phyloP scores from a whole-genome alignment of 352 stramenopile species.

The Pythium sp. region DNA sequence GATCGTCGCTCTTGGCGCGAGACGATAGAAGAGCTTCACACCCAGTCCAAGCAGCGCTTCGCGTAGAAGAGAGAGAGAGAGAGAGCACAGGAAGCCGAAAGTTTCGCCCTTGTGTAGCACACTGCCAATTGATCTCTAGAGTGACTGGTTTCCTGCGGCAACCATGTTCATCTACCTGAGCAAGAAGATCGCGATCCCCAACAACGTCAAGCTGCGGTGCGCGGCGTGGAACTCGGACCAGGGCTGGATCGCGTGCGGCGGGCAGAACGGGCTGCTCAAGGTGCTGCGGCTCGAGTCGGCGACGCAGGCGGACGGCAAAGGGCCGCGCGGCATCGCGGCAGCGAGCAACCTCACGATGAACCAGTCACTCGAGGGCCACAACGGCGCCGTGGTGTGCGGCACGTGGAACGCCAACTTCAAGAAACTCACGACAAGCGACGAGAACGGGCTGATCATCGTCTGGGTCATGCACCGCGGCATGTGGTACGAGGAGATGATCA shows the following conservation, averaged over 20 bases:
- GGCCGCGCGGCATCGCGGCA: constrained; percentile 77
- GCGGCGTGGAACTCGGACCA: constrained; percentile 92
- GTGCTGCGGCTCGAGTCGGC: constrained; percentile 89
- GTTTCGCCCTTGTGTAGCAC: not conserved
- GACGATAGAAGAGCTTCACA: not conserved
- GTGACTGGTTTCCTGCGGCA: too few relatives aligned
- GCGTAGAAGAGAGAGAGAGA: not conserved
- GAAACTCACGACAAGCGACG: constrained; percentile 94
- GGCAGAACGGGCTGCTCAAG: constrained; percentile 92
- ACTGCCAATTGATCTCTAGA: too few relatives aligned
- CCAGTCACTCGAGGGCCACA: constrained; percentile 93
- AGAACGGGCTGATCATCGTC: constrained; percentile 95
- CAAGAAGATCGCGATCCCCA: constrained; percentile 95
- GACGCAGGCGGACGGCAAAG: constrained; percentile 61
- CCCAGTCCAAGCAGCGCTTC: not conserved
- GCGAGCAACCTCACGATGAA: constrained; percentile 94
- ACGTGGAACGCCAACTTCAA: constrained; percentile 94
- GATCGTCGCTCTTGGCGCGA: not conserved
- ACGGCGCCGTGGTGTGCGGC: constrained; percentile 86
- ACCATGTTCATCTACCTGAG: constrained; percentile 94
- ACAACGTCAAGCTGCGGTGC: constrained; percentile 90
- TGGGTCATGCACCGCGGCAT: constrained; percentile 93
- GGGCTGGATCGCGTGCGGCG: constrained; percentile 94
- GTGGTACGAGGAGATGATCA: constrained; percentile 97
- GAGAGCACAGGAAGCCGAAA: not conserved